A percentile compares a stretch with the other conserved stretches of the same genome.
These are phyloP conservation scores for Wickerhamomyces alni DNA, from an alignment of 805 yeast genomes.

Conservation along the genomic window DNA sequence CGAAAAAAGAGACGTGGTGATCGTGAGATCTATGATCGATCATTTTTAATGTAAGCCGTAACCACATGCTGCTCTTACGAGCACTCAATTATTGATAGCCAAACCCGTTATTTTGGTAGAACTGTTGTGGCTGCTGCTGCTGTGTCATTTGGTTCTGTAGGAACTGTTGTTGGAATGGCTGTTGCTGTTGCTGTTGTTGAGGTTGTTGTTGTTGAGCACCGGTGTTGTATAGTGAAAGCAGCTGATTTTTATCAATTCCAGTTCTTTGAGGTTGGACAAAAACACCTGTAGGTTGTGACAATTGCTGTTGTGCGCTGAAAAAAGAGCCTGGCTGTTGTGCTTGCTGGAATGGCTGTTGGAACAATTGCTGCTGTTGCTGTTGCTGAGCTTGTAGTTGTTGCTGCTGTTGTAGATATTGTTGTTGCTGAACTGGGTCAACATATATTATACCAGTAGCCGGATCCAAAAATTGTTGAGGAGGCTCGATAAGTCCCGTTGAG, in stretches of 20 bases:
- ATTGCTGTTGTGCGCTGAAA: constrained; percentile 6
- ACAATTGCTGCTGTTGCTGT: constrained; percentile 5
- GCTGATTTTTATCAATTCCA: constrained; percentile 14
- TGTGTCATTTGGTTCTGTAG: constrained; percentile 2
- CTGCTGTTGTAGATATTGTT: constrained; percentile 21
- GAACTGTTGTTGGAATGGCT: background rate
- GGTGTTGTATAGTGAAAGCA: constrained; percentile 28
- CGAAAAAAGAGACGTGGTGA: too few species aligned
- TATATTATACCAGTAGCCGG: constrained; percentile 67
- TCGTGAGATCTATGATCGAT: too few species aligned
- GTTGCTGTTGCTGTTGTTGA: constrained; percentile 1
- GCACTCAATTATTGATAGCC: background rate
- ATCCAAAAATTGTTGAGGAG: constrained; percentile 66
- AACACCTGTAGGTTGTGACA: constrained; percentile 1
- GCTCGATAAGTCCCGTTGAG: constrained; percentile 26
- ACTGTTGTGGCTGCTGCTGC: constrained; percentile 3
- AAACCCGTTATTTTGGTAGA: background rate
- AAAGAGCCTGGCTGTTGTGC: constrained; percentile 3
- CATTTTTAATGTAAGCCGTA: too few species aligned
- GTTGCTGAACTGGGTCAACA: constrained; percentile 62
- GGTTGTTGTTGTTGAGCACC: constrained; percentile 37
- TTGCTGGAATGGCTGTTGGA: constrained; percentile 2
- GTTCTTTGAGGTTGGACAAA: constrained; percentile 7
- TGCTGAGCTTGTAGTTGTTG: constrained; percentile 12
- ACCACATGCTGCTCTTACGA: too few species aligned